Evolutionary conservation across 208 protist species (phyloP), one percentile per base, ranked within the genome.

Genomic region (Acanthamoeba royreba): DNA sequence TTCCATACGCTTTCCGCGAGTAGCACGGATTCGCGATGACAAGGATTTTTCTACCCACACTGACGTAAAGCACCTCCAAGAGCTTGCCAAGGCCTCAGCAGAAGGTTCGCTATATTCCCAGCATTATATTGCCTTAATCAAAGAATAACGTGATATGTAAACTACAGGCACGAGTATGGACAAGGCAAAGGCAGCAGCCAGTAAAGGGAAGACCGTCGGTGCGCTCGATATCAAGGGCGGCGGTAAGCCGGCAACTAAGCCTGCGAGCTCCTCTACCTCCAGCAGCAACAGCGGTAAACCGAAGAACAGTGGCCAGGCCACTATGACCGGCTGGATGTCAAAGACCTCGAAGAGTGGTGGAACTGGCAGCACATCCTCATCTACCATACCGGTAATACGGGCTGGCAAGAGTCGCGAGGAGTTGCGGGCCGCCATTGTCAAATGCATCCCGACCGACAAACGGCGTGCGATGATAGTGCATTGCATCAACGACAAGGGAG

Each of bases 1-100:
- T 31, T 97, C 96, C 38, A 96, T 98, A 74, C 94, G 97, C 42
- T 98, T 98, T 40, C 98, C 97, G 4, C 93, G 97, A 81, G 96
- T 98, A 13, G 43, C 97, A 33, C 95, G 94, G 42, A 81, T 98
- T 0, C 96, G 97, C 61, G 49, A 93, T 7, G 97, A 98, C 93
- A 98, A 98, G 91, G 96, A 95, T 43, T 94, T 94, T 40, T 85
- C 93, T n/a, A 95, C 95, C 2, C 95, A 95, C 25, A 98, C 97
- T 4, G 97, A 89, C 13, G 85, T 97, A 28, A 28, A 94, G 33
- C 96, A 98, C 90, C 92, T 98, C 7, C 45, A 66, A 5, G 47
- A 92, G 3, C 43, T 96, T 11, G 92, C 83, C 52, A 94, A 94
- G 42, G 92, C 85, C 55, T 85, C 58, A 11, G 91, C 93, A 35